A percentile compares a stretch with the other conserved stretches of the same genome.
phyloP scores from a whole-genome alignment of 257 asterid species.

The Salvia splendens region DNA sequence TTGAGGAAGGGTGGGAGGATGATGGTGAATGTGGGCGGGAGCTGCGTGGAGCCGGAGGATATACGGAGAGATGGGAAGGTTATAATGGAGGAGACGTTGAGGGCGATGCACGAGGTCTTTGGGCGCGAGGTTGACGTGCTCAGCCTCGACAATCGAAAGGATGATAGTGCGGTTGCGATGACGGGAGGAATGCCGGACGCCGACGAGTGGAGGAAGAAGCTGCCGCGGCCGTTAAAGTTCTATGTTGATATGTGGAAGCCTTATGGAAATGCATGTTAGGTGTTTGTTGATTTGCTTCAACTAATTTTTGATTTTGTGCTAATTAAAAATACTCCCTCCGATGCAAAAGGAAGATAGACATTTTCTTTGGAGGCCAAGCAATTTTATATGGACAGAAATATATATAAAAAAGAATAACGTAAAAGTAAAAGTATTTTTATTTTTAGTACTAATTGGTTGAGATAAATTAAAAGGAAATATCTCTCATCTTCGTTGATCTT shows the following conservation, averaged over 20 bases:
- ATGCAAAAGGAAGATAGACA: too few relatives aligned
- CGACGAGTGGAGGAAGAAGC: slow-evolving; percentile 55
- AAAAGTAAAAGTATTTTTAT: too few relatives aligned
- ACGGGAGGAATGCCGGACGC: slow-evolving; percentile 64
- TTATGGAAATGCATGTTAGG: slow-evolving; percentile 28
- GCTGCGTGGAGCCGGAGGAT: slow-evolving; percentile 91
- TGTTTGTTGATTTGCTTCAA: slow-evolving; percentile 35
- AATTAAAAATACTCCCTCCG: too few relatives aligned
- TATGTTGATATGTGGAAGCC: slow-evolving; percentile 73
- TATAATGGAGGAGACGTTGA: slow-evolving; percentile 76
- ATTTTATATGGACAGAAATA: too few relatives aligned
- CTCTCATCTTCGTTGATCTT: too few relatives aligned
- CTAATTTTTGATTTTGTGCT: background rate
- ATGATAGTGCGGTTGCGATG: slow-evolving; percentile 75
- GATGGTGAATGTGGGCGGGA: slow-evolving; percentile 95
- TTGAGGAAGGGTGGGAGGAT: slow-evolving; percentile 70
- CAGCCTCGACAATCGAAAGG: slow-evolving; percentile 57
- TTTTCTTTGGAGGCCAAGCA: too few relatives aligned
- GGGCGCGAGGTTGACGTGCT: slow-evolving; percentile 46
- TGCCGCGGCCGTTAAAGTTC: slow-evolving; percentile 58
- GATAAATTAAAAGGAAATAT: too few relatives aligned
- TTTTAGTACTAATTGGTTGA: too few relatives aligned
- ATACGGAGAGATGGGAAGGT: slow-evolving; percentile 61
- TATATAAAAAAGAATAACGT: too few relatives aligned
- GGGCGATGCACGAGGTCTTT: slow-evolving; percentile 59